Conservation (phyloP, 495 filamentous ascomycete genomes). For the Xylaria telfairii region DNA sequence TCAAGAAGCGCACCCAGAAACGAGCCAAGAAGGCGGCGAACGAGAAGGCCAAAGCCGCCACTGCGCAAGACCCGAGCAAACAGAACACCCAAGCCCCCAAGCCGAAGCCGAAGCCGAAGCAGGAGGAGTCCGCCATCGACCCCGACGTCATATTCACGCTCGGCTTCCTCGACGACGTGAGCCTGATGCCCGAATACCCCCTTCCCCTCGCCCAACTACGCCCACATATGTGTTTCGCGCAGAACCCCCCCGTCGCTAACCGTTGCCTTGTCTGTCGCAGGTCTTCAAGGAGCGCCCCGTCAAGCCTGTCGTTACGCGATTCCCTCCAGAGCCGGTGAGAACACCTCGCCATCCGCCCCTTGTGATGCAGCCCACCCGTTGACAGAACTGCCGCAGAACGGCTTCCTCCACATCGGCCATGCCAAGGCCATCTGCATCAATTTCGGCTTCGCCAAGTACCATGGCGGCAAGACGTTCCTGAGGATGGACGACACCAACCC, state of each 20-base stretch:
- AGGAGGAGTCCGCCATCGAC: too few species aligned
- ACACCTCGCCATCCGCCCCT: conserved; percentile 47
- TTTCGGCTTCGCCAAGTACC: conserved; percentile 90
- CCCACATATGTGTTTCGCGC: too few species aligned
- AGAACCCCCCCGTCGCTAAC: too few species aligned
- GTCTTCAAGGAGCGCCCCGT: conserved; percentile 78
- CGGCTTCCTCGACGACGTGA: conserved; percentile 78
- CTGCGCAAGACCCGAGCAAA: conserved; percentile 29
- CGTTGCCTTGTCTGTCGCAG: too few species aligned
- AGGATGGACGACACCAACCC: conserved; percentile 84
- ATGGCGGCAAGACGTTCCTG: conserved; percentile 71
- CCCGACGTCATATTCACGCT: conserved; percentile 81
- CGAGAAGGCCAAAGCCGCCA: conserved; percentile 48
- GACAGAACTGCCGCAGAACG: conserved; percentile 48
- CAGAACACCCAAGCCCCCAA: conserved; percentile 49
- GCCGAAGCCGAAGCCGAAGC: too few species aligned
- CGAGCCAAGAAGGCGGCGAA: conserved; percentile 68
- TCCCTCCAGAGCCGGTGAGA: conserved; percentile 92
- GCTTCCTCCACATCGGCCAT: conserved; percentile 86
- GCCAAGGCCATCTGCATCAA: conserved; percentile 97
- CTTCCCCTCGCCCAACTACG: too few species aligned
- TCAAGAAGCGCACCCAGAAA: conserved; percentile 70
- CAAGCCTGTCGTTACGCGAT: conserved; percentile 74
- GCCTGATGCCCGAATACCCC: too few species aligned
- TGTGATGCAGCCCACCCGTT: neutral